Evolutionary conservation across 805 yeast species (phyloP).

Genomic region (Candida odintsovae): DNA sequence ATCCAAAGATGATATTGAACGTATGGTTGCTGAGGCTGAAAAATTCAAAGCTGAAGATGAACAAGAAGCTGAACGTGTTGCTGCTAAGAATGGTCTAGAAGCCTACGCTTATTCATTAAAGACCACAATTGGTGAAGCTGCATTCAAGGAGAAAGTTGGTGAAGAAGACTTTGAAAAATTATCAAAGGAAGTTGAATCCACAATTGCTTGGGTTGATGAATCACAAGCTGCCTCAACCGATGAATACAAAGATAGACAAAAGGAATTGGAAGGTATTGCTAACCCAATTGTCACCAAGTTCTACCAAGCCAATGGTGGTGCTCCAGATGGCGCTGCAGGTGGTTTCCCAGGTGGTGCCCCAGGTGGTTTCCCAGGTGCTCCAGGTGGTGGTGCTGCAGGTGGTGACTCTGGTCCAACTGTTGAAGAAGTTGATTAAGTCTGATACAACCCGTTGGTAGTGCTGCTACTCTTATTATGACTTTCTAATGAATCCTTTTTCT

Average conservation of each 20-base stretch:
- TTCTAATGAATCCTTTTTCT: background rate
- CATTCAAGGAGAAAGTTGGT: slow-evolving; percentile 72
- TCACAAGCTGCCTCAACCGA: slow-evolving; percentile 90
- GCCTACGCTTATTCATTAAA: slow-evolving; percentile 93
- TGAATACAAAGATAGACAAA: slow-evolving; percentile 89
- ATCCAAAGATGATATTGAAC: slow-evolving; percentile 95
- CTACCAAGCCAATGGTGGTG: slow-evolving; percentile 88
- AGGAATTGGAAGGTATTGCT: slow-evolving; percentile 93
- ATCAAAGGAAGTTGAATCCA: slow-evolving; percentile 77
- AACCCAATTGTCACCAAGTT: slow-evolving; percentile 97
- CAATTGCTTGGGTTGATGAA: slow-evolving; percentile 87
- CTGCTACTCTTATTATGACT: background rate
- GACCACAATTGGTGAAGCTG: slow-evolving; percentile 68
- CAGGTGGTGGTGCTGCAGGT: slow-evolving; percentile 57
- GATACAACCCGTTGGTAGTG: background rate
- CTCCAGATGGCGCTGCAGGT: slow-evolving; percentile 66
- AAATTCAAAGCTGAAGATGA: slow-evolving; percentile 97
- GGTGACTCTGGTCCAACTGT: slow-evolving; percentile 62
- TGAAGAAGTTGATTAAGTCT: slow-evolving; percentile 66
- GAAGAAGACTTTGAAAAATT: slow-evolving; percentile 69
- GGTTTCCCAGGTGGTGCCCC: slow-evolving; percentile 44
- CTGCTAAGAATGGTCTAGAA: slow-evolving; percentile 93
- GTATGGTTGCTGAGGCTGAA: slow-evolving; percentile 97
- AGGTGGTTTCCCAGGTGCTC: slow-evolving; percentile 52
- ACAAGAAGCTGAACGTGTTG: slow-evolving; percentile 87